These are phyloP conservation scores for Mucor saturninus DNA, from an alignment of 371 early-diverging fungal genomes.

Conservation along the genomic window DNA sequence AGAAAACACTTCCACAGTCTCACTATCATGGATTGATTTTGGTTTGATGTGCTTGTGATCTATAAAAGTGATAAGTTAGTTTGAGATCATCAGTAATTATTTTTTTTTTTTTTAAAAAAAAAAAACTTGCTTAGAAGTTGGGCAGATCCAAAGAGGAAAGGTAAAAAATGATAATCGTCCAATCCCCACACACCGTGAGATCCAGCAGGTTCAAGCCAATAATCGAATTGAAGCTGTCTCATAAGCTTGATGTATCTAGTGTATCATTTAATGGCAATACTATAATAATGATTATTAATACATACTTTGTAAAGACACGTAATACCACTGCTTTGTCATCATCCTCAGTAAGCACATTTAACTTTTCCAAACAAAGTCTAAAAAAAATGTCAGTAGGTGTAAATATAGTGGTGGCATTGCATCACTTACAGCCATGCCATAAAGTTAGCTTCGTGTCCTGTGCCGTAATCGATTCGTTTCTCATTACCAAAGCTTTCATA, in stretches of 20 bases:
- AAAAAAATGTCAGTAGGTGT: not conserved
- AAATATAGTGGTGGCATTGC: not conserved
- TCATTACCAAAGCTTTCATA: conserved; percentile 93
- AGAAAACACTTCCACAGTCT: conserved; percentile 83
- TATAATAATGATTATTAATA: not conserved
- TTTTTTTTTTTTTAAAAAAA: not conserved
- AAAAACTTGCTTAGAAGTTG: conserved; percentile 75
- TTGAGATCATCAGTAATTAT: not conserved
- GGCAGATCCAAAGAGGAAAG: conserved; percentile 94
- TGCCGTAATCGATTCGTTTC: conserved; percentile 99
- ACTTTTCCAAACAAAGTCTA: conserved; percentile 80
- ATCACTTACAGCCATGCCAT: conserved; percentile 82
- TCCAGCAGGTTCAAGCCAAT: conserved; percentile 99
- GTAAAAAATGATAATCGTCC: conserved; percentile 98
- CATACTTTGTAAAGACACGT: conserved; percentile 78
- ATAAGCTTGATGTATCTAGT: conserved; percentile 86
- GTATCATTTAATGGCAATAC: not conserved
- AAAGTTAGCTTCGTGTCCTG: conserved; percentile 99
- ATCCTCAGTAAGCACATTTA: conserved; percentile 62
- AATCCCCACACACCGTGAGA: conserved; percentile 99
- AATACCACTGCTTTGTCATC: conserved; percentile 82
- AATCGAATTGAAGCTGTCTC: conserved; percentile 88
- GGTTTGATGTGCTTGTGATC: conserved; percentile 85
- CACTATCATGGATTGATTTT: conserved; percentile 85
- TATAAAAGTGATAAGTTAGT: conserved; percentile 2